Evolutionary conservation across 2,329 filamentous ascomycete species (phyloP).

Genomic region (Lomentospora prolificans): DNA sequence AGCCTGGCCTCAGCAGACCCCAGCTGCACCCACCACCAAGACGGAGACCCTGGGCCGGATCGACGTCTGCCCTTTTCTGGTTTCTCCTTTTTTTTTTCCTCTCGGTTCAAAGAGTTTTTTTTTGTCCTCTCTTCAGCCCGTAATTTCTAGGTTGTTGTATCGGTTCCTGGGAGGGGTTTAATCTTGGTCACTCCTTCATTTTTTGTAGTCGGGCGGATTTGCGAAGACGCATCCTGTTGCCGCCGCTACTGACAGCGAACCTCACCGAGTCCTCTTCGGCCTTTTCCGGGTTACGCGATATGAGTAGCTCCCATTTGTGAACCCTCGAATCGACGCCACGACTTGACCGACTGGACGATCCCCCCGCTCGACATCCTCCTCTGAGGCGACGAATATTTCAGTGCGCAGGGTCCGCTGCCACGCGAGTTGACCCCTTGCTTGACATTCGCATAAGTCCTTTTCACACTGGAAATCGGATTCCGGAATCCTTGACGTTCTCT

Average conservation of each 20-base stretch:
- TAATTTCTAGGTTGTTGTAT: background rate
- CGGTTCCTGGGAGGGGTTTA: background rate
- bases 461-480: too few species aligned
- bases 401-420: background rate
- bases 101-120: constrained; percentile 6
- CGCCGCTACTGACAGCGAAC: background rate
- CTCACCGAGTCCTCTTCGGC: too few species aligned
- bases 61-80: background rate
- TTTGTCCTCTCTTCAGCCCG: constrained; percentile 8
- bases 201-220: background rate
- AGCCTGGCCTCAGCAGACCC: background rate
- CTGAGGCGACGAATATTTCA: background rate
- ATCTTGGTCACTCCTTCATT: background rate
- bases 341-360: background rate
- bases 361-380: background rate
- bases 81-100: background rate
- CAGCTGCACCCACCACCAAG: background rate
- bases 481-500: too few species aligned
- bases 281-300: background rate
- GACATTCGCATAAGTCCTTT: background rate
- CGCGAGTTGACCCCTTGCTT: background rate
- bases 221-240: too few species aligned
- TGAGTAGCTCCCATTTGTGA: too few species aligned
- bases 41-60: background rate
- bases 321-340: background rate